A percentile compares a stretch with the other conserved stretches of the same genome.
These are phyloP conservation scores for Penicillium riverlandense DNA, from an alignment of 495 filamentous ascomycete species.

Conservation along the genomic window DNA sequence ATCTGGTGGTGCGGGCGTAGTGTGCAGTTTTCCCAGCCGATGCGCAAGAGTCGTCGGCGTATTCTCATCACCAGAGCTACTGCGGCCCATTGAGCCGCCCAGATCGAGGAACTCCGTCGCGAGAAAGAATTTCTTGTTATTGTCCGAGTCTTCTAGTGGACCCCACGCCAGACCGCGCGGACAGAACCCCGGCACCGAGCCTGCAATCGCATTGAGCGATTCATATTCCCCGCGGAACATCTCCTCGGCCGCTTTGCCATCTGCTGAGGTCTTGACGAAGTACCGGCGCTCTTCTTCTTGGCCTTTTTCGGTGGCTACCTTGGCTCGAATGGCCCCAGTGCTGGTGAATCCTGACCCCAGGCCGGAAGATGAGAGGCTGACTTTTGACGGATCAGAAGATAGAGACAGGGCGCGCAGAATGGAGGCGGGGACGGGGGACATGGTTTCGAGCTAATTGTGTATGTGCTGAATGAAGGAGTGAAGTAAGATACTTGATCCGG, in stretches of 20 bases:
- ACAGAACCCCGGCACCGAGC: slow-evolving; percentile 63
- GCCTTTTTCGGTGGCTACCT: slow-evolving; percentile 21
- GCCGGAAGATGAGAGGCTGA: slow-evolving; percentile 47
- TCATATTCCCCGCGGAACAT: slow-evolving; percentile 87
- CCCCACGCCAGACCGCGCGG: slow-evolving; percentile 68
- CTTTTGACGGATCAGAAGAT: slow-evolving; percentile 38
- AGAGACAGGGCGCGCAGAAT: slow-evolving; percentile 62
- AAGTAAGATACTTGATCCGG: too few relatives aligned
- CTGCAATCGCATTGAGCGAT: slow-evolving; percentile 74
- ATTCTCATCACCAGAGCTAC: slow-evolving; percentile 14
- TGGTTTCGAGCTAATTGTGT: background rate
- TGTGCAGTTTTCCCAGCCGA: slow-evolving; percentile 75
- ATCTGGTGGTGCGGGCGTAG: slow-evolving; percentile 59
- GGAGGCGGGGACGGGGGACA: slow-evolving; percentile 44
- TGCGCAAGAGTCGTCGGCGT: slow-evolving; percentile 47
- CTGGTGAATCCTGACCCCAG: slow-evolving; percentile 71
- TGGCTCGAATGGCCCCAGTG: slow-evolving; percentile 60
- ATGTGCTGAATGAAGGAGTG: too few relatives aligned
- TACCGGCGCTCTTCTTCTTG: slow-evolving; percentile 52
- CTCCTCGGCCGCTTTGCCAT: slow-evolving; percentile 51
- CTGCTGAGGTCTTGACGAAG: slow-evolving; percentile 72
- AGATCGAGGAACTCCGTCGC: slow-evolving; percentile 78
- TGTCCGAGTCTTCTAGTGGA: slow-evolving; percentile 34
- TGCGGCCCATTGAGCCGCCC: slow-evolving; percentile 14
- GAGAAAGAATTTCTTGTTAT: slow-evolving; percentile 53